Evolutionary conservation across 2,329 filamentous ascomycete species (phyloP), one percentile per base, ranked within the genome.

Genomic region (Sordariomycetes sp.): DNA sequence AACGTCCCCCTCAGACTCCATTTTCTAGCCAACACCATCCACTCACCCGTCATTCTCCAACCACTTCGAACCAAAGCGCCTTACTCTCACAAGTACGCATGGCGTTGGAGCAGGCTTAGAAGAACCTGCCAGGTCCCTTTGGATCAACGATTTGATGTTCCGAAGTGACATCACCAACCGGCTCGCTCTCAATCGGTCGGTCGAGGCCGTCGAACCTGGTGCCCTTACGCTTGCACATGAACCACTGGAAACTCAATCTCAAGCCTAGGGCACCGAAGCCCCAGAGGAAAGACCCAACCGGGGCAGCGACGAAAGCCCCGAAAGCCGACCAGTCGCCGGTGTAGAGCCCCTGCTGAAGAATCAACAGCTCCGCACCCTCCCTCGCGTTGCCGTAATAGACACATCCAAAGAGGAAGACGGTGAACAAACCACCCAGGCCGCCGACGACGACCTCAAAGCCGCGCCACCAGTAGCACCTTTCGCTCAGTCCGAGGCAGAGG

Each of bases 371-470:
- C 2, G 69, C 79, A 5, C 81, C 85, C 6, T 67, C 49, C 34
- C 66, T 51, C 2, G 73, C 77, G 48, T 77, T 70, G 30, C 79
- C 81, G 50, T 83, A 88, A 63, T 88, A 92, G 40, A 86, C 72
- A 11, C 79, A 66, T 5, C 85, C 85, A 44, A 88, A 92, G 47
- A 90, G 68, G 61, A 88, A 92, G 41, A 92, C 81, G 9, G 79
- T 79, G 16, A 92, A 55, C 34, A 92, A 75, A 14, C 85, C 85
- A 8, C 85, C 85, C 0, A 90, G 65, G 0, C 83, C 82, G 36
- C 83, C 85, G 20, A 82, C 70, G 12, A 92, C 75, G 19, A 90
- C 82, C 56, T 92, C 85, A 47, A 86, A 83, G 12, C 85, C 85
- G 28, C 78, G 74, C 78, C 83, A 86, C 66, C 75, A 87, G 59